Evolutionary conservation across 2,329 filamentous ascomycete species (phyloP).

Genomic region (Fusarium sp.): DNA sequence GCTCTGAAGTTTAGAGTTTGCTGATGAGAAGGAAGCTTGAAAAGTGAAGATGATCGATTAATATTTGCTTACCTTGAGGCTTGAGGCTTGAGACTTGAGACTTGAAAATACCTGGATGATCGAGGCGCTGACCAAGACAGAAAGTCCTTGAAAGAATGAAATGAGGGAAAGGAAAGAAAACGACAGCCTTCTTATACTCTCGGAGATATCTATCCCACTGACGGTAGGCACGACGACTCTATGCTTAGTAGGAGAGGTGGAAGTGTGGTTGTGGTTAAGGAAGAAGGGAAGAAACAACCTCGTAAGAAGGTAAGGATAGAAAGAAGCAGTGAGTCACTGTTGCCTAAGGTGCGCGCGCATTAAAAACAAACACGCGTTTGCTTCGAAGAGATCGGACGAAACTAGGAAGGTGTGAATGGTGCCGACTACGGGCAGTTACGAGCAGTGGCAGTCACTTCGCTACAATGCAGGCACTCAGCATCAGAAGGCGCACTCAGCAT

Average conservation of each 20-base stretch:
- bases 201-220: no score
- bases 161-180: no score
- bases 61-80: conserved; percentile 12
- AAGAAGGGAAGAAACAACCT: neutral
- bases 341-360: conserved; percentile 12
- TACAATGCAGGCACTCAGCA: neutral
- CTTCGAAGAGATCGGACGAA: neutral
- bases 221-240: no score
- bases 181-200: no score
- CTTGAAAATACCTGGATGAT: conserved; percentile 4
- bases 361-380: conserved; percentile 1
- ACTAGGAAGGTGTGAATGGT: conserved; percentile 5
- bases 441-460: conserved; percentile 19
- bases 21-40: neutral
- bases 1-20: neutral
- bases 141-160: no score
- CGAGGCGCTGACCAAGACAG: neutral
- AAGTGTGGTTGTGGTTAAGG: neutral
- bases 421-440: conserved; percentile 18
- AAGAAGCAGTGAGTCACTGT: conserved; percentile 6
- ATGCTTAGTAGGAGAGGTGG: no score
- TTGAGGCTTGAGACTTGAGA: conserved; percentile 5
- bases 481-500: no score
- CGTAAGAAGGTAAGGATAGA: neutral
- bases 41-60: neutral